Conservation (phyloP, 257 asterid genomes). For the Fraxinus pennsylvanica region DNA sequence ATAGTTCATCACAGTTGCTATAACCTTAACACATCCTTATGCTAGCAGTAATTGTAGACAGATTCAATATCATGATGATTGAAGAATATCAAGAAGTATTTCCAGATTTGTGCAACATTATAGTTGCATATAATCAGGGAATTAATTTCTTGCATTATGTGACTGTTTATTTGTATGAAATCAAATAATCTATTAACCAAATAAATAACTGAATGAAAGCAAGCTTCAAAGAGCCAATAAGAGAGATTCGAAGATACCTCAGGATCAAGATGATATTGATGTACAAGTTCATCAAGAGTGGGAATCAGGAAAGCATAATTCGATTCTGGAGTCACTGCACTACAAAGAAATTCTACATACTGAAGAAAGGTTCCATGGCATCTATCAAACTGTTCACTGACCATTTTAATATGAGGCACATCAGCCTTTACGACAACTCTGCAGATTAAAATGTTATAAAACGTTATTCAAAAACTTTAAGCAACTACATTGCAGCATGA, state of each 20-base stretch:
- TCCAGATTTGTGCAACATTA: too few relatives aligned
- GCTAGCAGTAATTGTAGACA: not conserved
- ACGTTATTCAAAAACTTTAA: not conserved
- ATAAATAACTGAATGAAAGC: not conserved
- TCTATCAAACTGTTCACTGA: constrained; percentile 95
- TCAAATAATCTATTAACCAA: not conserved
- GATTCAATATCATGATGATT: not conserved
- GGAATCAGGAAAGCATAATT: constrained; percentile 85
- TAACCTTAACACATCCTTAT: not conserved
- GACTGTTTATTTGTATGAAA: not conserved
- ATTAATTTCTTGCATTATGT: not conserved
- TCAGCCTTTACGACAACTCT: constrained; percentile 89
- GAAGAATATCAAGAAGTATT: not conserved
- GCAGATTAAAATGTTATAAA: constrained; percentile 28
- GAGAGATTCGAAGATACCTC: constrained; percentile 57
- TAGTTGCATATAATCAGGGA: too few relatives aligned
- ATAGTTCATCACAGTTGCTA: not conserved
- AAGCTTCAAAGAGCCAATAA: constrained; percentile 23
- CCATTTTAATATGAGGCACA: constrained; percentile 89
- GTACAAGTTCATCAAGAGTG: constrained; percentile 87
- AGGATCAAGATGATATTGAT: constrained; percentile 92
- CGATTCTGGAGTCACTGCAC: constrained; percentile 80
- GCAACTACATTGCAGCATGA: not conserved
- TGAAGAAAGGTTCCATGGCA: constrained; percentile 98
- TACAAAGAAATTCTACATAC: constrained; percentile 90